Base-by-base conservation (phyloP, 73 alveolate genomes). In the Stentor roeselii region DNA sequence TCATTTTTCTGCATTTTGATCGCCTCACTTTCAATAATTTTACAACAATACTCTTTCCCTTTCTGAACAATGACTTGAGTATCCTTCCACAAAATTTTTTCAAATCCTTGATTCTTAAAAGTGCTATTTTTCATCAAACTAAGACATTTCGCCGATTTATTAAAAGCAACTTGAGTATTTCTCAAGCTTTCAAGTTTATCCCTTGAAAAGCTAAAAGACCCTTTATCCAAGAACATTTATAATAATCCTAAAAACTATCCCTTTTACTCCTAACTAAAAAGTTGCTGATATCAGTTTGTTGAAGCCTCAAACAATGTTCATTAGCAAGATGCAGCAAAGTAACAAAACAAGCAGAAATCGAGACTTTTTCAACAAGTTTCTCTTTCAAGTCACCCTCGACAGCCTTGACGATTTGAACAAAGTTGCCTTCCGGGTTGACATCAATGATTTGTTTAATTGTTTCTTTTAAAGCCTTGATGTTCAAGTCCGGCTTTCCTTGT, bases 251-350 rank as follows among this genome's bases (percentile, higher is more conserved):
- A 11, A 50, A 50, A 21, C 21, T 50, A 11, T 50, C 6, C 21
- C 30, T 50, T 50, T 50, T 11, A 11, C 21, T 50, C 21, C 21
- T 50, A 50, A 67, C 34, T 21, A 32, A 21, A 67, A 67, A 67
- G 34, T 67, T 32, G 80, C 80, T 27, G 40, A 42, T 75, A 3
- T 78, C 74, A 15, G 76, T 82, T 21, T 67, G 41, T 31, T 60
- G 75, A 58, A 86, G 76, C 14, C 83, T 82, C 14, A 86, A 75
- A 3, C 60, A 37, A 32, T 86, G 61, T 36, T 86, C 92, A 41
- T 86, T 86, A 4, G 92, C 92, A 38, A 86, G 83, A 75, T 86
- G 92, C 3, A 86, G 78, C 39, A 86, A 37, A 15, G 92, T 78
- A n/a, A 86, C 90, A 60, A 86, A 86, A 50, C 92, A 82, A 11